Conservation (phyloP, 2,329 filamentous ascomycete species). For the Aspergillus cejpii region DNA sequence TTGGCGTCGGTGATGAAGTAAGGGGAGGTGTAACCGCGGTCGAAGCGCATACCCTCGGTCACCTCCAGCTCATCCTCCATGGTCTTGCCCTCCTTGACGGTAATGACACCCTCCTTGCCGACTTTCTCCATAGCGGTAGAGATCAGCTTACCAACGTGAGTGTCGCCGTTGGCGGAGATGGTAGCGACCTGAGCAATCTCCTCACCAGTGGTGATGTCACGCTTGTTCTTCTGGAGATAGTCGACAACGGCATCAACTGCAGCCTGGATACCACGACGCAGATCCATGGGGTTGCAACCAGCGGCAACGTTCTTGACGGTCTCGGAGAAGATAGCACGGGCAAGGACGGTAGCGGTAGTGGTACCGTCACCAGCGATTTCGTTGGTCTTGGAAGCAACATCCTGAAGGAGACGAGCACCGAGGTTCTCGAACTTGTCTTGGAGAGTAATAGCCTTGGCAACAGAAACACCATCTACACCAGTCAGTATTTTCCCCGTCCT, state of each 20-base stretch:
- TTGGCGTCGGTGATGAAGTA: conserved; percentile 99
- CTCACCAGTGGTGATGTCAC: conserved; percentile 92
- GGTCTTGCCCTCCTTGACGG: conserved; percentile 99
- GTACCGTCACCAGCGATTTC: conserved; percentile 98
- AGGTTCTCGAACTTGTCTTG: conserved; percentile 99
- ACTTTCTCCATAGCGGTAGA: conserved; percentile 99
- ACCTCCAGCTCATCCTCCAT: conserved; percentile 96
- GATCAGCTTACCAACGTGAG: conserved; percentile 89
- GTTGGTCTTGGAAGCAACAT: conserved; percentile 99
- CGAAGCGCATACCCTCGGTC: conserved; percentile 99
- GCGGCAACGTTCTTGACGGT: conserved; percentile 99
- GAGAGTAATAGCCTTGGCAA: conserved; percentile 80
- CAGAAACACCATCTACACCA: conserved; percentile 70
- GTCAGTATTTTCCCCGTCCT: conserved; percentile 17
- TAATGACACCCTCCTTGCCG: conserved; percentile 99
- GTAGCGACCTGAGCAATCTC: conserved; percentile 98
- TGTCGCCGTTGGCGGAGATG: conserved; percentile 95
- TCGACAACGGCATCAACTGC: conserved; percentile 92
- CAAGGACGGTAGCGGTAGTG: conserved; percentile 94
- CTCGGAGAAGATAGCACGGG: conserved; percentile 97
- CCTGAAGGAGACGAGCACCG: conserved; percentile 89
- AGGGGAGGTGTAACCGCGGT: conserved; percentile 95
- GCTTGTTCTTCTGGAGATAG: conserved; percentile 91
- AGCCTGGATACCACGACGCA: conserved; percentile 92
- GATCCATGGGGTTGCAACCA: conserved; percentile 99